These are phyloP conservation scores for Fusarium virguliforme DNA, from an alignment of 2,329 filamentous ascomycete genomes.

Conservation along the genomic window DNA sequence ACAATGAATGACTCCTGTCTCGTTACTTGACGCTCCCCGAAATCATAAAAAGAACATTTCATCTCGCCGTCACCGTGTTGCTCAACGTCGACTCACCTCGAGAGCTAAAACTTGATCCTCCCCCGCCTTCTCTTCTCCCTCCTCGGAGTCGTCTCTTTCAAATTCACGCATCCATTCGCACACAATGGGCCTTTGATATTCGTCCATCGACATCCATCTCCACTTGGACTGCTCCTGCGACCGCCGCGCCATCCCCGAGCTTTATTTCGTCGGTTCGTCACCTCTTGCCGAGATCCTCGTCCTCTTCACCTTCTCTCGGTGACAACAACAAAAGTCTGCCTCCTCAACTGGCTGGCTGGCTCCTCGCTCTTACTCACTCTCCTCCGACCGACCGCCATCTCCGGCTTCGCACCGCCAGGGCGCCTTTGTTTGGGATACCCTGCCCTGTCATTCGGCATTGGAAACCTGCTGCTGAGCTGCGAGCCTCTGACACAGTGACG, in stretches of 20 bases:
- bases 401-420: conserved; percentile 27
- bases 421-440: conserved; percentile 33
- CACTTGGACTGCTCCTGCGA: conserved; percentile 28
- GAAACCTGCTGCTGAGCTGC: conserved; percentile 29
- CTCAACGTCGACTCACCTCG: conserved; percentile 31
- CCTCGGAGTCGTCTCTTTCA: not conserved
- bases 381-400: conserved; percentile 12
- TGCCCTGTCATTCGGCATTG: conserved; percentile 39
- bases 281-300: conserved; percentile 6
- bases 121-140: not conserved
- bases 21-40: conserved; percentile 24
- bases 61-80: conserved; percentile 14
- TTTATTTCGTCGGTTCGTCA: conserved; percentile 28
- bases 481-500: conserved; percentile 40
- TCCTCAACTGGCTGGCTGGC: conserved; percentile 1
- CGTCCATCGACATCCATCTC: conserved; percentile 27
- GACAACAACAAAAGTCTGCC: not conserved
- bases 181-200: conserved; percentile 37
- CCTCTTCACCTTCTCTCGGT: not conserved
- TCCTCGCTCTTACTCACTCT: not conserved
- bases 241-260: conserved; percentile 31
- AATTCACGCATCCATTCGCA: conserved; percentile 6
- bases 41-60: conserved; percentile 25
- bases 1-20: conserved; percentile 9
- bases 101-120: not conserved